Base-by-base conservation (phyloP, 257 asterid genomes). In the Salvia hispanica region DNA sequence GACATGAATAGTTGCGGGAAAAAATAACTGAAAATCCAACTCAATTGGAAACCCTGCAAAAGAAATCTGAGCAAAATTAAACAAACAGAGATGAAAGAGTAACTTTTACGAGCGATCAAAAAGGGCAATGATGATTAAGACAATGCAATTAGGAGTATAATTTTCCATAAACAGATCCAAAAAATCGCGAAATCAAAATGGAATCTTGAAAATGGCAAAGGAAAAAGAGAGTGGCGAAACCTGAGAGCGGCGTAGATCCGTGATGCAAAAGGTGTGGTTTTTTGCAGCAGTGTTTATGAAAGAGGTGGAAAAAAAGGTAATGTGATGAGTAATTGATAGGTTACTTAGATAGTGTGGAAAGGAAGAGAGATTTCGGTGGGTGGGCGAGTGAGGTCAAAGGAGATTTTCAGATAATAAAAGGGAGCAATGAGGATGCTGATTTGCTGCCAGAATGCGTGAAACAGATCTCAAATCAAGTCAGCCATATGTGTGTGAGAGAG, bases 381-480 rank as follows among this genome's bases (percentile, higher is more conserved):
- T 78, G 64, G 64, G 83, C 72, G 50, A 62, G 64, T 76, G 75
- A 77, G 92, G 85, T 82, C 58, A 60, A 76, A 80, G 28, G 83
- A 65, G 58, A 67, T 81, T 85, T 54, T 81, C 90, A 45, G 70
- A 72, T 72, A 40, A 40, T 40, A 40, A 7, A 40, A 7, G 59
- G 70, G 44, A 40, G 44, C 44, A 40, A 40, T 40, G 45, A 1
- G 58, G 62, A n/a, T 28, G 71, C 43, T 70, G 44, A 39, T 39
- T 39, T 39, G 9, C 0, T 39, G 43, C 43, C 43, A 39, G 66
- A 70, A 64, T 65, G 67, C 31, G 39, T 74, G 79, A 67, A 68
- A 42, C 65, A 75, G 93, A 86, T 81, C 88, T 82, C 69, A 74
- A 73, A 68, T 71, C 74, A 25, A 25, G 31, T 25, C 31, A 25